Base-by-base conservation (phyloP, 495 filamentous ascomycete genomes). In the Aspergillus saccharolyticus region DNA sequence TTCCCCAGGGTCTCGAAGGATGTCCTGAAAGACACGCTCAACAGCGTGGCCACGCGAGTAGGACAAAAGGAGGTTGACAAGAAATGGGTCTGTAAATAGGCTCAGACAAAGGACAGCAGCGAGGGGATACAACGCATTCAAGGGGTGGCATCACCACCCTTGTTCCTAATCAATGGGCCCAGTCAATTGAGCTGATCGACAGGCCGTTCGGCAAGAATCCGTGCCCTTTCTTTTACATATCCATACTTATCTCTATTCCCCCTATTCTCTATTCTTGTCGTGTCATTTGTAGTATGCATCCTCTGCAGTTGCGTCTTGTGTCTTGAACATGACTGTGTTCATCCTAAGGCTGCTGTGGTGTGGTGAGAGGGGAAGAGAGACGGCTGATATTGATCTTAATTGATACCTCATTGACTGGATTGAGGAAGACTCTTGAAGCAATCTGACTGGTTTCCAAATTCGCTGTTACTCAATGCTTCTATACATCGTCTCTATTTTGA, bases 1-100 rank as follows among this genome's bases (percentile, higher is more conserved):
- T 93, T 96, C 63, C 83, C 87, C 0, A 86, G 85, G 58, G 78
- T 86, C 9, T 80, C 86, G 0, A 90, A 89, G 59, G 80, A 85
- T 22, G 80, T 83, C 3, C 81, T 96, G 25, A 89, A 83, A 59
- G 80, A 84, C 33, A 94, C 89, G 0, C 71, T 96, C 25, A 84
- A 81, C 57, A 72, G 69, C n/a, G 73, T 89, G 20, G 91, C 91
- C 1, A 79, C 82, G 20, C 78, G 89, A 16, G 76, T 89, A 49
- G 80, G 88, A 20, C 66, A 81, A 53, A 84, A 80, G 51, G 80
- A 84, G 57, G 74, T 66, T 18, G 83, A 87, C 20, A 88, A 87
- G 76, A 80, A 78, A 71, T 88, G 85, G 85, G 71, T 79, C 9
- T 77, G 73, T 59, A 73, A 71, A 42, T 74, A 60, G 47, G 16